Evolutionary conservation across 495 filamentous ascomycete species (phyloP), one percentile per base, ranked within the genome.

Genomic region (Hypoxylon lenormandii): DNA sequence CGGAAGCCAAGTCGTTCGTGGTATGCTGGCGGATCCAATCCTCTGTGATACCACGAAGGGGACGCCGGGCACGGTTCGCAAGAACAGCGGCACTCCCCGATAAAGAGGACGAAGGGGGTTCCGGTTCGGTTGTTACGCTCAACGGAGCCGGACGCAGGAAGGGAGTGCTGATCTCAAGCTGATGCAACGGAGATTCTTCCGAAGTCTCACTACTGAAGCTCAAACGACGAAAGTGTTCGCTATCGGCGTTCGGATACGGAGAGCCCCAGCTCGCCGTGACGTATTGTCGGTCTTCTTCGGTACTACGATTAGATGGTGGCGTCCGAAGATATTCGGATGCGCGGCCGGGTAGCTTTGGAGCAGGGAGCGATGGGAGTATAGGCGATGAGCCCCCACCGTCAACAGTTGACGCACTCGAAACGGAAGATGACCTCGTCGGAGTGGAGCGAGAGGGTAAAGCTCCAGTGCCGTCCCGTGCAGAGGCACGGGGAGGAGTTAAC

Each of bases 1-100:
- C 90, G 53, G 85, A 84, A 40, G 84, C 78, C 42, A 80, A 80
- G 66, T 87, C 86, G 64, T 85, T 83, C 8, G 86, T 84, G 5
- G 90, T 87, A 66, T 91, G 90, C 66, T 90, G 88, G 38, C 90
- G 87, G 62, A 92, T 90, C 90, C 90, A 92, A 80, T 90, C 89
- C 72, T 91, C 86, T 0, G 89, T 92, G 55, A 91, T 87, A 43
- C 90, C 89, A 72, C 85, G 77, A 37, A 85, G 76, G 66, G 83
- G 73, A 28, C 82, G 80, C 68, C 84, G 74, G 28, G 83, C 85
- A 42, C 83, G 81, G 65, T 85, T 86, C 28, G 82, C 84, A 60
- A 87, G 81, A 1, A 86, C 83, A 16, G 81, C 80, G 18, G 84
- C 84, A 13, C 77, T 82, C 2, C 80, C 82, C 53, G 82, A 84